Evolutionary conservation across 148 eudicot genomes (phyloP).

Genomic region (Camellia lanceoleosa): DNA sequence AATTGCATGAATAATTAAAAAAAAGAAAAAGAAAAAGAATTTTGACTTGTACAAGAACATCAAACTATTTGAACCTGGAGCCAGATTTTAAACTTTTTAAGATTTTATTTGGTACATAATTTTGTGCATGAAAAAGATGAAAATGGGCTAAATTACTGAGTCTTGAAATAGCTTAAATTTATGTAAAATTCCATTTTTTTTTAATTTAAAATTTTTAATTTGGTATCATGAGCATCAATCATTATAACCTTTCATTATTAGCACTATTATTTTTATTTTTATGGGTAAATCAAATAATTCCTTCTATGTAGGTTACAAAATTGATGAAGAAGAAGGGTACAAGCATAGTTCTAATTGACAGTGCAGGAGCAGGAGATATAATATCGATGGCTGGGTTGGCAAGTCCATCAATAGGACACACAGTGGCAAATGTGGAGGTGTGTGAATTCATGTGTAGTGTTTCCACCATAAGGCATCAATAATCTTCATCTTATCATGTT

Average conservation of each 20-base stretch:
- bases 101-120: neutral
- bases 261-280: neutral
- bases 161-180: neutral
- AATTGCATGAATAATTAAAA: neutral
- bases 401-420: conserved; percentile 90
- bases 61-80: neutral
- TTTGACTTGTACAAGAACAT: neutral
- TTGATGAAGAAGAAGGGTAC: conserved; percentile 95
- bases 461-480: neutral
- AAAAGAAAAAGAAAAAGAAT: neutral
- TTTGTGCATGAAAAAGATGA: neutral
- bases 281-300: neutral
- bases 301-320: conserved; percentile 58
- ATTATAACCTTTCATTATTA: neutral
- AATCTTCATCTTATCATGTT: neutral
- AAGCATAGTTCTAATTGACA: conserved; percentile 54
- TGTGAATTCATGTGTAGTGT: conserved; percentile 4
- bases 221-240: neutral
- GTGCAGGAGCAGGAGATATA: conserved; percentile 98
- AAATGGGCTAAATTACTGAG: neutral
- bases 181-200: neutral
- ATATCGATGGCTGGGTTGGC: conserved; percentile 90
- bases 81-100: neutral
- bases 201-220: neutral
- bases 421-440: conserved; percentile 83